phyloP scores from a whole-genome alignment of 108 stramenopile species.

The Schizochytrium sp. region DNA sequence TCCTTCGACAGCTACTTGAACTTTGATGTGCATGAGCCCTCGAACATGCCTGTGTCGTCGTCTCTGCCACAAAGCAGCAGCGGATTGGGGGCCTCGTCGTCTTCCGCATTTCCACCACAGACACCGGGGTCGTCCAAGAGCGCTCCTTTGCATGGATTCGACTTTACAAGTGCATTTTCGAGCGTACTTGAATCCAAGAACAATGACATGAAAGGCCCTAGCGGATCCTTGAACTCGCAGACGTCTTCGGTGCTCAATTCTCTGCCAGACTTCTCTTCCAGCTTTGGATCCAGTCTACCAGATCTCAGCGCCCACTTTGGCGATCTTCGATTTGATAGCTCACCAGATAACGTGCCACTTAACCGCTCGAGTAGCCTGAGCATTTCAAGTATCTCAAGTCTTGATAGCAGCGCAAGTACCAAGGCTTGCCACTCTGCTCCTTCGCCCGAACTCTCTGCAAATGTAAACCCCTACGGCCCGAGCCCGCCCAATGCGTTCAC shows the following conservation, averaged over 20 bases:
- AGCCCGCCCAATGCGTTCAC: not conserved
- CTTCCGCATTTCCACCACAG: not conserved
- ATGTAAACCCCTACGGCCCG: not conserved
- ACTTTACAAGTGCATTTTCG: constrained; percentile 19
- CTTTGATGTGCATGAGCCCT: not conserved
- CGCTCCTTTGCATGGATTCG: constrained; percentile 3
- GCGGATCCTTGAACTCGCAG: not conserved
- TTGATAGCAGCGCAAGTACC: not conserved
- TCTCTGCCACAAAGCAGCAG: not conserved
- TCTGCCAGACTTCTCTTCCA: not conserved
- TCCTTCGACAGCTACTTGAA: not conserved
- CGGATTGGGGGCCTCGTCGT: not conserved
- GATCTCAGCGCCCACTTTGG: constrained; percentile 9
- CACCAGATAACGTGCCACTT: not conserved
- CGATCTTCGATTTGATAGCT: not conserved
- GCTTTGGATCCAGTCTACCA: not conserved
- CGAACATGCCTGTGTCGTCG: not conserved
- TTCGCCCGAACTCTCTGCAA: not conserved
- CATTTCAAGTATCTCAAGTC: not conserved
- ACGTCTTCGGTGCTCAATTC: not conserved
- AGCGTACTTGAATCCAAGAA: not conserved
- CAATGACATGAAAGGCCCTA: not conserved
- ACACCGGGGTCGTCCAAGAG: constrained; percentile 5
- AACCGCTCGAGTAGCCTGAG: constrained; percentile 17
- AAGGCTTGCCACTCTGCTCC: not conserved